Evolutionary conservation across 257 asterid genomes (phyloP), one percentile per base, ranked within the genome.

Genomic region (Solanum arcanum): DNA sequence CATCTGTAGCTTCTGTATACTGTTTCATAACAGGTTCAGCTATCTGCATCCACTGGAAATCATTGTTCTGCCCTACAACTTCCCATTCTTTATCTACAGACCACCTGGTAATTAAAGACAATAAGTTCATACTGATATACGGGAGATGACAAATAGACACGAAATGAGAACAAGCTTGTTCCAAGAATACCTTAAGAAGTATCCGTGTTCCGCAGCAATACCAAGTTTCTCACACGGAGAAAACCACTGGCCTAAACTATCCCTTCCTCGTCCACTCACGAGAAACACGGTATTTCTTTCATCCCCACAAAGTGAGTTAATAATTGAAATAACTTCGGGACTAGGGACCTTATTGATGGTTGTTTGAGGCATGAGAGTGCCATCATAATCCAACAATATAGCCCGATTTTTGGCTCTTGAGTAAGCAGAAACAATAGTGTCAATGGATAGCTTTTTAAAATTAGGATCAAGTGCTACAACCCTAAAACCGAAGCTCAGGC

Each of bases 381-480:
- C 94, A 47, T 92, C 94, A 60, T 91, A 92, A 70, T 92, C 94
- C 86, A 92, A 89, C 33, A 92, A 85, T 76, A 92, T 90, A 35
- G 92, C 93, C 89, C 94, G 72, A 85, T 60, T 89, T 83, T 74
- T 92, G 70, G 93, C 88, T 69, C 88, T 89, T 39, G 92, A 89
- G 86, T 91, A 92, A 69, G 91, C 88, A 74, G 94, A 88, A 42
- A 87, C 89, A 60, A 92, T 90, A 41, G 87, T 41, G 41, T 92
- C 94, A 20, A 90, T 83, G 16, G 93, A 91, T 86, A 92, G 86
- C 91, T 92, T 92, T 84, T 84, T 88, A 85, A 92, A 92, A 84
- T 90, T 92, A 23, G 94, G 94, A 88, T 91, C 94, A 73, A 92
- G 92, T 37, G 94, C 94, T n/a, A 92, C 92, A 37, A 91, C 93